A percentile compares a stretch with the other conserved stretches of the same genome.
Conservation (phyloP, 192 early-diverging fungal species). For the Chytriomyces sp. region DNA sequence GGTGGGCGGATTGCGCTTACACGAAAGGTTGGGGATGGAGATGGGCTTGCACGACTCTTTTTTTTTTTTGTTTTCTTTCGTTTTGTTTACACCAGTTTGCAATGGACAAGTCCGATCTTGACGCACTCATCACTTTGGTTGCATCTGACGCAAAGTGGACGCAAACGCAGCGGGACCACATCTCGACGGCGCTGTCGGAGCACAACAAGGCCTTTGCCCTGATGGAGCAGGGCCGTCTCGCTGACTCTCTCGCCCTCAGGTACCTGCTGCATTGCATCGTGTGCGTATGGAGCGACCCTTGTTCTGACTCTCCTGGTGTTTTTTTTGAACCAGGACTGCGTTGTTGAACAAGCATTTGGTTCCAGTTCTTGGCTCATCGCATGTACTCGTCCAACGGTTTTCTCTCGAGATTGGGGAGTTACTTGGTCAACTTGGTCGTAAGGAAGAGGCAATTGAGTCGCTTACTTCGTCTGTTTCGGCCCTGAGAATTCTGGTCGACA, state of each 20-base stretch:
- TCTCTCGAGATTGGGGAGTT: neutral
- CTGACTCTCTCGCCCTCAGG: neutral
- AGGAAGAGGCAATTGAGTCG: neutral
- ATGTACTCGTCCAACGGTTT: neutral
- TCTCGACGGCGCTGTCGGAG: neutral
- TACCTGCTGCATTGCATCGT: neutral
- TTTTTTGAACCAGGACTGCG: too few species aligned
- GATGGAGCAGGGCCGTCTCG: neutral
- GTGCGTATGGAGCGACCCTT: neutral
- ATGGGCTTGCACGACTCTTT: neutral
- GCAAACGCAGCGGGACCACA: neutral
- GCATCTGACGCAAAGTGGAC: neutral
- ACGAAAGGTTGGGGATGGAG: too few species aligned
- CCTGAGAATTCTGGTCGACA: neutral
- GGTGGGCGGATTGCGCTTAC: too few species aligned
- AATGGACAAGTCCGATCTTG: neutral
- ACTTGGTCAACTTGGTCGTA: neutral
- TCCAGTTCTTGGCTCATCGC: neutral
- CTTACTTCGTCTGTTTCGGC: neutral
- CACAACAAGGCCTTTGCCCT: neutral
- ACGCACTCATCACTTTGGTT: neutral
- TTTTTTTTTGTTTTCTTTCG: neutral
- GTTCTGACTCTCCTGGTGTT: neutral
- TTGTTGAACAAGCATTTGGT: too few species aligned
- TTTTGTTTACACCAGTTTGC: neutral